Base-by-base conservation (phyloP, 768 basidiomycete species). In the Auricularia cornea region DNA sequence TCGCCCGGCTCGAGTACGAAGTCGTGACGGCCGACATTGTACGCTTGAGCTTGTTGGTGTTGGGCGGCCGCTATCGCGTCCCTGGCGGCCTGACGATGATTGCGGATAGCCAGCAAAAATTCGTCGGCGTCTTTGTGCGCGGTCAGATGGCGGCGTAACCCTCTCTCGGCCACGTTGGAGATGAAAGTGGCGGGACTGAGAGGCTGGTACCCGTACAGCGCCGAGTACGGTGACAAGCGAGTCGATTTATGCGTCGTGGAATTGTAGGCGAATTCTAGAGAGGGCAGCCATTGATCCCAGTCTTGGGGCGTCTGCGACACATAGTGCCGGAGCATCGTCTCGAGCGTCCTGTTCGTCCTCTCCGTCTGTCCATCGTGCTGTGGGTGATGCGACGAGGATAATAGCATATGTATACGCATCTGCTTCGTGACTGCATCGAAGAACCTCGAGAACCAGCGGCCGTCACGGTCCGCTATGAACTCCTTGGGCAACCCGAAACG, bases 231-330 rank as follows among this genome's bases (percentile, higher is more conserved):
- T 12, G 76, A 71, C 59, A 71, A 66, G 32, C 70, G 62, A 38
- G 76, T 79, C 1, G 77, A 73, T 1, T 70, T 32, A 59, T 76
- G 75, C 3, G 64, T 62, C 30, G 66, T 44, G 54, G 78, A 77
- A 64, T 81, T 81, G 69, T 73, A 77, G 0, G 71, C 66, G 64
- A 81, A 81, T 65, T 81, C 75, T 3, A 76, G 75, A 12, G 79
- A 65, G 0, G 77, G 72, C 0, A 81, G 70, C 40, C 71, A 74
- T 23, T 76, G 72, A 3, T 72, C 72, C 79, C 78, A 80, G 62
- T 80, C 69, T 59, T 80, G 75, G 61, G 80, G 81, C 69, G 72
- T 64, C 76, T 51, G 44, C 48, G 2, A 16, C 11, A 60, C 59
- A 23, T 31, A 54, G 48, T 64, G 63, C 20, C 63, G 11, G n/a